phyloP scores from a whole-genome alignment of 2,329 filamentous ascomycete species.

The Rutstroemia sp. region DNA sequence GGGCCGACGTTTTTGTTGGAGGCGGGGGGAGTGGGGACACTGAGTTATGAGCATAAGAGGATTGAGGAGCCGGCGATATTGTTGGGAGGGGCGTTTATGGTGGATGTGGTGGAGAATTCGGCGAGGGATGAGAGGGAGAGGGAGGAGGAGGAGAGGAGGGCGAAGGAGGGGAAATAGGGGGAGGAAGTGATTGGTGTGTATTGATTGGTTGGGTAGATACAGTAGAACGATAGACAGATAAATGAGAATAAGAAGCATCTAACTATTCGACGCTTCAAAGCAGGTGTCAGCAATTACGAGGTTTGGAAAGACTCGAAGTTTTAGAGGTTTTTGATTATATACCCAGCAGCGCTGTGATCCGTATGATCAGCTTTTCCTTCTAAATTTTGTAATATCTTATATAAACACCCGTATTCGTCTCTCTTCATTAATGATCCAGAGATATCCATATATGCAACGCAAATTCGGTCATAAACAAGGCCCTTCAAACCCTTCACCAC shows the following conservation, averaged over 20 bases:
- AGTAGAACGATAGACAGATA: neutral
- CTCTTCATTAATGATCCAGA: too few relatives aligned
- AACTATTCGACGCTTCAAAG: too few relatives aligned
- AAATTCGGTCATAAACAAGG: too few relatives aligned
- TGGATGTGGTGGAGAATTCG: constrained; percentile 22
- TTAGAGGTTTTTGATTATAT: too few relatives aligned
- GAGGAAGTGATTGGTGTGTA: neutral
- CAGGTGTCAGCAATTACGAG: too few relatives aligned
- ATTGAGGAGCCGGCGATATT: constrained; percentile 74
- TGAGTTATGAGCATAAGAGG: constrained; percentile 77
- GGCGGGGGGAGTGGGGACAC: constrained; percentile 73
- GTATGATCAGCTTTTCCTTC: too few relatives aligned
- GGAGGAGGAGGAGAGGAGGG: constrained; percentile 4
- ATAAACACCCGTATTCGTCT: too few relatives aligned
- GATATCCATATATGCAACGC: too few relatives aligned
- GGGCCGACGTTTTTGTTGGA: constrained; percentile 76
- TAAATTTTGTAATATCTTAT: too few relatives aligned
- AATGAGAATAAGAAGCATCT: neutral
- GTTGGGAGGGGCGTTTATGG: constrained; percentile 54
- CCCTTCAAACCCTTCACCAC: too few relatives aligned
- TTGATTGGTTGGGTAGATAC: neutral
- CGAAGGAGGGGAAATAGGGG: neutral
- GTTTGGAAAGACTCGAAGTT: too few relatives aligned
- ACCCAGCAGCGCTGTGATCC: too few relatives aligned
- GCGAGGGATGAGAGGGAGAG: constrained; percentile 9